Evolutionary conservation across 2,329 filamentous ascomycete genomes (phyloP).

Genomic region (Colletotrichum costaricense): DNA sequence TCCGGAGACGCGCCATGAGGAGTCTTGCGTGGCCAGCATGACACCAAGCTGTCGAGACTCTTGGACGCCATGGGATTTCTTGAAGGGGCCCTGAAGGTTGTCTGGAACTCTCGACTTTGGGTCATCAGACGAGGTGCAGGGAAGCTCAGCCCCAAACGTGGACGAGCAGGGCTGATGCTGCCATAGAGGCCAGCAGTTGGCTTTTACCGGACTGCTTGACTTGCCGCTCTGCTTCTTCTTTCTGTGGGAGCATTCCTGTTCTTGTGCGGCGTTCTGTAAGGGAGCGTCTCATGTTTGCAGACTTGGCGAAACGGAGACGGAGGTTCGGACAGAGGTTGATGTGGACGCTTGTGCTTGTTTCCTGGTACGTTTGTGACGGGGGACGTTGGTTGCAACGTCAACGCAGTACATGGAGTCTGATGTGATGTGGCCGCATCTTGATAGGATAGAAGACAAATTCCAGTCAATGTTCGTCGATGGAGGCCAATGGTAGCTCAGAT

Average conservation of each 20-base stretch:
- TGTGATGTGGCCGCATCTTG: neutral
- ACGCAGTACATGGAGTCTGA: neutral
- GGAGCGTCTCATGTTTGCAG: conserved; percentile 17
- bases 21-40: conserved; percentile 20
- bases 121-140: conserved; percentile 23
- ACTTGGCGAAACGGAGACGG: conserved; percentile 25
- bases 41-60: neutral
- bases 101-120: conserved; percentile 13
- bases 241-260: no score
- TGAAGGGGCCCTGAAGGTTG: neutral
- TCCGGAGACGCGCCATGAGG: conserved; percentile 11
- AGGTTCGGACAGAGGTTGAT: conserved; percentile 12
- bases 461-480: neutral
- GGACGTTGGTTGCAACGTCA: no score
- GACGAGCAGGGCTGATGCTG: conserved; percentile 24
- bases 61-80: neutral
- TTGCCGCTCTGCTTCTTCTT: no score
- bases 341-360: conserved; percentile 1
- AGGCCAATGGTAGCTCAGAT: no score
- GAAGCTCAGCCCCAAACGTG: conserved; percentile 34
- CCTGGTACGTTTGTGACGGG: neutral
- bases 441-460: neutral
- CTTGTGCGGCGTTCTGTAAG: neutral
- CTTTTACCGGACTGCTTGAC: neutral
- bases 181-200: neutral